Evolutionary conservation across 345 rosid species (phyloP).

Genomic region (Durio zibethinus): DNA sequence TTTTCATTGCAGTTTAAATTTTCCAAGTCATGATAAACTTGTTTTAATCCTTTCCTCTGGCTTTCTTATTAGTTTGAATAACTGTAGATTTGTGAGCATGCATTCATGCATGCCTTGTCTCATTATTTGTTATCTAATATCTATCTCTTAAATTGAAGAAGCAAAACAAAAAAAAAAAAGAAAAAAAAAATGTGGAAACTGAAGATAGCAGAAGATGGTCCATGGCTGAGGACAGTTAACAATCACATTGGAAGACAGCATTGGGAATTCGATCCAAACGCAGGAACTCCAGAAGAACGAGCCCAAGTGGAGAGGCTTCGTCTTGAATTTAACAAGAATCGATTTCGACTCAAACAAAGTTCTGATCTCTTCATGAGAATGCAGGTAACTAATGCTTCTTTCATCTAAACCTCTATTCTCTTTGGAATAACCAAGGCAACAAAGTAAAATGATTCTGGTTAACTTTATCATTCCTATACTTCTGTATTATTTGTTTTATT

Average conservation of each 20-base stretch:
- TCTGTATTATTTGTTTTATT: no score
- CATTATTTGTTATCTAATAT: background rate
- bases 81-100: no score
- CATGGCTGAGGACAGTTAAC: constrained; percentile 31
- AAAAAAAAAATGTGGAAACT: constrained; percentile 40
- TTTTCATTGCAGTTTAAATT: no score
- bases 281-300: constrained; percentile 36
- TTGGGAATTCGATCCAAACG: constrained; percentile 46
- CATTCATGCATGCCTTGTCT: no score
- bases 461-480: no score
- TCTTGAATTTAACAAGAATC: constrained; percentile 25
- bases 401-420: background rate
- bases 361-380: constrained; percentile 41
- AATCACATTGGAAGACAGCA: constrained; percentile 40
- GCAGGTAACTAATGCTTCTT: constrained; percentile 23
- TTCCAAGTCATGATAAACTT: no score
- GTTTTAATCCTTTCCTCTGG: no score
- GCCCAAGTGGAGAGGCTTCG: constrained; percentile 29
- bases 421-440: background rate
- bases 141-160: background rate
- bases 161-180: background rate
- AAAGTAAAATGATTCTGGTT: background rate
- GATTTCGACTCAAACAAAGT: constrained; percentile 34
- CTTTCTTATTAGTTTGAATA: no score
- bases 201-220: constrained; percentile 43